Percentiles rank a stretch among this genome's conserved stretches.
phyloP scores from a whole-genome alignment of 2,329 filamentous ascomycete genomes.

The Trichoderma koningiopsis region DNA sequence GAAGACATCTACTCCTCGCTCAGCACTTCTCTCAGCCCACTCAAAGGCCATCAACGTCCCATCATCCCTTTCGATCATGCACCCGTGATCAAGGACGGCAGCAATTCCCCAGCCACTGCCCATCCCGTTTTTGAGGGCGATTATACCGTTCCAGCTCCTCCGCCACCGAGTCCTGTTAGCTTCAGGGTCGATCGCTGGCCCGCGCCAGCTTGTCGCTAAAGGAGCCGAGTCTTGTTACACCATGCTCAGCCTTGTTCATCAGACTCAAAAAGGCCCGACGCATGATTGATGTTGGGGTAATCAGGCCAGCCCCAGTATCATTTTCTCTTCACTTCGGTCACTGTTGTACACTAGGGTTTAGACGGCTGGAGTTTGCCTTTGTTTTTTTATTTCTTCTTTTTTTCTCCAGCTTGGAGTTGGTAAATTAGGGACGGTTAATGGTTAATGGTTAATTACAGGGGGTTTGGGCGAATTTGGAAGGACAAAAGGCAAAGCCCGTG shows the following conservation, averaged over 20 bases:
- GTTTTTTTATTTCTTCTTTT: not conserved
- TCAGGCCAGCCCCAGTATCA: not conserved
- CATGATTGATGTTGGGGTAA: not conserved
- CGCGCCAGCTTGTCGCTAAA: conserved; percentile 37
- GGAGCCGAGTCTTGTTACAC: conserved; percentile 20
- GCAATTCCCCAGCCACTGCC: conserved; percentile 49
- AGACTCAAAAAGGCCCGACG: not conserved
- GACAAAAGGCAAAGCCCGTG: conserved; percentile 8
- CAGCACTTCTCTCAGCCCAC: conserved; percentile 35
- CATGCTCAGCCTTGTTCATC: conserved; percentile 19
- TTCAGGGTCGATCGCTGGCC: conserved; percentile 61
- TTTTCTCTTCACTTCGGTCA: conserved; percentile 3
- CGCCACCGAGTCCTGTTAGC: conserved; percentile 65
- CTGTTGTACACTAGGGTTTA: conserved; percentile 24
- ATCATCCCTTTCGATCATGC: conserved; percentile 40
- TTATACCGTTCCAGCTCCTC: conserved; percentile 66
- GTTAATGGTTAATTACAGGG: conserved; percentile 12
- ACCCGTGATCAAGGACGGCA: conserved; percentile 48
- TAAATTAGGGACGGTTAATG: conserved; percentile 15
- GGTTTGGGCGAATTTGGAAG: conserved; percentile 9
- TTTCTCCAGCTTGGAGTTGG: conserved; percentile 18
- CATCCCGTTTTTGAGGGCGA: conserved; percentile 59
- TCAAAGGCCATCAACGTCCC: conserved; percentile 15
- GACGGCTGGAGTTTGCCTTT: conserved; percentile 17
- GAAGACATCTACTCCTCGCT: conserved; percentile 58